These are phyloP conservation scores for Phytophthora quininea DNA, from an alignment of 352 stramenopile species.

Conservation along the genomic window DNA sequence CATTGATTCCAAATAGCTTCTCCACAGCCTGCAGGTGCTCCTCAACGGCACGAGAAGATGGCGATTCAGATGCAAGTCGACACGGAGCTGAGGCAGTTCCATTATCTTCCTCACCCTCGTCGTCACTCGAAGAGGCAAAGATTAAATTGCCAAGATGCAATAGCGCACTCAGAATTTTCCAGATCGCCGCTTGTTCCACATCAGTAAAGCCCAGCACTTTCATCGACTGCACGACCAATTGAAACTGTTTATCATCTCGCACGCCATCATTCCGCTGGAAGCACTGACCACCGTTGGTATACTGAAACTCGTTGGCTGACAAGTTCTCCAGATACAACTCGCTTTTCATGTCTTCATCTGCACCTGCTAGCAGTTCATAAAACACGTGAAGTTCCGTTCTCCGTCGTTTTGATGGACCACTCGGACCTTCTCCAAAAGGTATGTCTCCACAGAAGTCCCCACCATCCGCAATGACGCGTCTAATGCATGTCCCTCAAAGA, in stretches of 20 bases:
- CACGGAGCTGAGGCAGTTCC: conserved; percentile 42
- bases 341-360: conserved; percentile 49
- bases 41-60: conserved; percentile 41
- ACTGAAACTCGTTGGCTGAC: conserved; percentile 59
- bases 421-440: conserved; percentile 94
- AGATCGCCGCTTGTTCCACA: conserved; percentile 67
- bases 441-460: conserved; percentile 83
- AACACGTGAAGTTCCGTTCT: conserved; percentile 88
- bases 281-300: conserved; percentile 69
- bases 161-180: conserved; percentile 71
- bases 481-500: conserved; percentile 58
- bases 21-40: conserved; percentile 52
- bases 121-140: conserved; percentile 65
- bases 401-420: conserved; percentile 75
- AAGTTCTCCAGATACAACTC: conserved; percentile 47
- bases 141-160: conserved; percentile 85
- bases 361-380: conserved; percentile 75
- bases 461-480: conserved; percentile 58
- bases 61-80: conserved; percentile 35
- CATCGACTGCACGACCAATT: conserved; percentile 72
- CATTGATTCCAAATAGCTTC: conserved; percentile 51
- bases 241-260: conserved; percentile 67
- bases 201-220: conserved; percentile 70
- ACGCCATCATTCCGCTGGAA: conserved; percentile 73
- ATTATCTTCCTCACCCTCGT: conserved; percentile 58